These are phyloP conservation scores for Asterochloris erici DNA, from an alignment of 139 green algal genomes.

Conservation along the genomic window DNA sequence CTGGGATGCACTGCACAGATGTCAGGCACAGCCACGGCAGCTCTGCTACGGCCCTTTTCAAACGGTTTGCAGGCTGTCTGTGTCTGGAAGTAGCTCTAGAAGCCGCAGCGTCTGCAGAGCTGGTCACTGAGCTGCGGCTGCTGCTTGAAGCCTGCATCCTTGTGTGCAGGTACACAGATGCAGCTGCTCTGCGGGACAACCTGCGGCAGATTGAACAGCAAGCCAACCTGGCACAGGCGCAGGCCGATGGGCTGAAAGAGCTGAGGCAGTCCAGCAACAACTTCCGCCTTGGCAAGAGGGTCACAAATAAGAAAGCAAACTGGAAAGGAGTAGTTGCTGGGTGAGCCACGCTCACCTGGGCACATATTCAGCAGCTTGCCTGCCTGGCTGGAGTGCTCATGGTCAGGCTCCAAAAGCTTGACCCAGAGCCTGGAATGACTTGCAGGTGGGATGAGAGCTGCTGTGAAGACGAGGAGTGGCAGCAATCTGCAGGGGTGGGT, in stretches of 20 bases:
- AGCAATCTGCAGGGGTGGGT: slow-evolving; percentile 32
- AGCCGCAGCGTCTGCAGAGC: too few relatives aligned
- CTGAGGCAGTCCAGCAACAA: slow-evolving; percentile 1
- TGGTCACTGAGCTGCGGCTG: neutral
- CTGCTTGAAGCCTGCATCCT: neutral
- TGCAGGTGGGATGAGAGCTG: slow-evolving; percentile 68
- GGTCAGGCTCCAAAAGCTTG: too few relatives aligned
- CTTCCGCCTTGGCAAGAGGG: slow-evolving; percentile 66
- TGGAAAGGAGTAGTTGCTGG: slow-evolving; percentile 69
- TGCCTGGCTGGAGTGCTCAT: neutral
- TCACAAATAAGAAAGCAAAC: slow-evolving; percentile 54
- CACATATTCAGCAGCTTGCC: neutral
- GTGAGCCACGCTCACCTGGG: neutral
- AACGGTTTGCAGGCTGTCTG: too few relatives aligned
- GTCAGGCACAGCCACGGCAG: too few relatives aligned
- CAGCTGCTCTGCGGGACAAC: slow-evolving; percentile 61
- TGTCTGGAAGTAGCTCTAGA: too few relatives aligned
- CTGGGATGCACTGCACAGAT: too few relatives aligned
- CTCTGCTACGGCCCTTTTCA: too few relatives aligned
- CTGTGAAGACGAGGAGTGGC: slow-evolving; percentile 74
- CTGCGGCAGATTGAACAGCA: slow-evolving; percentile 54
- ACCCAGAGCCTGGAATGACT: neutral
- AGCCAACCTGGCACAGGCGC: slow-evolving; percentile 27
- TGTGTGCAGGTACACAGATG: slow-evolving; percentile 61
- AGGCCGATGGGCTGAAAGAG: slow-evolving; percentile 19